Base-by-base conservation (phyloP, 345 rosid species). In the Arabidopsis suecica region DNA sequence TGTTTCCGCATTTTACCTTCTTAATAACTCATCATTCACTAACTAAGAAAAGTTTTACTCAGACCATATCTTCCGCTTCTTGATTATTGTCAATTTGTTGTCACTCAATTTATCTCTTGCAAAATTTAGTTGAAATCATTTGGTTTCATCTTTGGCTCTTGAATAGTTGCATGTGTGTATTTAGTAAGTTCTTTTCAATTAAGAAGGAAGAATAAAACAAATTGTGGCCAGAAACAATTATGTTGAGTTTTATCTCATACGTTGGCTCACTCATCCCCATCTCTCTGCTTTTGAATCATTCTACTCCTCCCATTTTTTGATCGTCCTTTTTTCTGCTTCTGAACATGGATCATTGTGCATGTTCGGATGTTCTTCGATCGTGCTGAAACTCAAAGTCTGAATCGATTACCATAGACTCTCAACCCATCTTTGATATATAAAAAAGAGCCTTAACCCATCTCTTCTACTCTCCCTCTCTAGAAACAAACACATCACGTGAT, bases 351-450 rank as follows among this genome's bases (percentile, higher is more conserved):
- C 10, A 11, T 4, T 57, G 3, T 33, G 65, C 59, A 71, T 71
- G 37, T 48, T 59, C 48, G 66, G 18, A 16, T 16, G 18, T 16
- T 16, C 18, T 0, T 16, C 18, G 18, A 16, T 58, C 67, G 38
- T 71, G 75, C 38, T 71, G 18, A 58, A 71, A 44, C 12, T 70
- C 3, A 6, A 33, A 34, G 48, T 58, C 20, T 41, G 42, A 30
- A 54, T 37, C 32, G 36, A 37, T 37, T 5, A 3, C 51, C 23
- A 5, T n/a, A 32, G 23, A 42, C 36, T 62, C 22, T 25, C 48
- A 34, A n/a, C 41, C 51, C 18, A 16, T 16, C 18, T 16, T 16
- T 16, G 18, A 16, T 16, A 16, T 16, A 16, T 16, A 16, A 16
- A 16, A 16, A 16, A 16, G 18, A 16, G 18, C 18, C 6, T 16